Base-by-base conservation (phyloP, 1,284 basidiomycete species). In the Ustilago cynodontis region DNA sequence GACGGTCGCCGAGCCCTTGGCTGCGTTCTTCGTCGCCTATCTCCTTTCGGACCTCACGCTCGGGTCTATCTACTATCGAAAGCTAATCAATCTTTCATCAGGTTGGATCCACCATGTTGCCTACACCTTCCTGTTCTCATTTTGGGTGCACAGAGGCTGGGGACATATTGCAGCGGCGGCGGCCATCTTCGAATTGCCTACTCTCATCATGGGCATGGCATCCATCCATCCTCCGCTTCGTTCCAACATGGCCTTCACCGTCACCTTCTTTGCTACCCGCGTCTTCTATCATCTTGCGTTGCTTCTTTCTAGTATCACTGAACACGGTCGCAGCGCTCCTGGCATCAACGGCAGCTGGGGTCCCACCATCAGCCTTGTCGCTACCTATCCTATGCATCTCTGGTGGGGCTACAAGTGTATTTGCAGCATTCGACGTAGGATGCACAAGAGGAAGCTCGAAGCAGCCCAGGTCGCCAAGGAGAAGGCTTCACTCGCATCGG, bases 341-440 rank as follows among this genome's bases (percentile, higher is more conserved):
- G 71, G 66, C 31, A 63, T 78, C 43, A 58, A 74, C 51, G 76
- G 82, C 18, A 76, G 72, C 35, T 79, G 69, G 75, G 76, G 77
- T 8, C 82, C 82, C 13, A 41, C 75, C 53, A 64, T 81, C 56
- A 79, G 72, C 57, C 53, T 77, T 2, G 39, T 72, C 1, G 66
- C 65, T 9, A 80, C 83, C n/a, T 81, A 82, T 29, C 84, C 84
- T 2, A 86, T 86, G 84, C 84, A 86, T 55, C 56, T 83, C 4
- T 81, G 80, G 63, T 86, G 84, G 84, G 82, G 81, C 5, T 84
- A 82, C 79, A 86, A 86, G 71, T 80, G 80, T 57, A 73, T 85
- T 39, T 76, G 78, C 56, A 79, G 79, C 31, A 70, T 85, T 11
- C 76, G 75, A 16, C 72, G 82, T 10, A 69, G 84, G n/a, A 82